Base-by-base conservation (phyloP, 1,139 yeast species). In the Taphrina populina region DNA sequence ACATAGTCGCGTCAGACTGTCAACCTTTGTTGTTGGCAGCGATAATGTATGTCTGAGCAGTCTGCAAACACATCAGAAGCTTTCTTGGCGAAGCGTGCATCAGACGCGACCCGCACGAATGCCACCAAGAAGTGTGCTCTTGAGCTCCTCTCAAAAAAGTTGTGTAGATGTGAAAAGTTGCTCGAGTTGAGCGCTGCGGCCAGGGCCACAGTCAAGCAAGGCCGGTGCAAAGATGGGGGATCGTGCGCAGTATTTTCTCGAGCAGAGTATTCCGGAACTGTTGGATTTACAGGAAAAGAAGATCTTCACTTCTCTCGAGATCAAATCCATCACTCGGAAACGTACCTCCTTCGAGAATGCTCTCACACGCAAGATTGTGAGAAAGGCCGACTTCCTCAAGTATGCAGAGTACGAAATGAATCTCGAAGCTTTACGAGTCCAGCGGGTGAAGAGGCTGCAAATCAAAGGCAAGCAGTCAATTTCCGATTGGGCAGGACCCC, bases 341-440 rank as follows among this genome's bases (percentile, higher is more conserved):
- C 79, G 98, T 71, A 90, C 97, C 0, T 96, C 90, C 70, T 92
- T 88, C 65, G 99, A 94, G 70, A 96, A 92, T 69, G 74, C 96
- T 60, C 79, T 94, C 57, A 80, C 81, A 52, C 88, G 95, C 41
- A 77, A 97, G 69, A 95, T 95, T 1, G 80, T 92, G 19, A 82
- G 78, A 62, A 80, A 88, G 3, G 74, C 80, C 58, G 98, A 92
- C 68, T 94, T 82, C 67, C 67, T 88, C 59, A 78, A 79, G 63
- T 94, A 92, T 68, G 80, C 85, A 44, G 87, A 82, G 60, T 94
- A 84, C 66, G 99, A 94, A 67, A 75, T 71, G 62, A 85, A 84
- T 65, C 77, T 92, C 44, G 96, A 90, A 63, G 81, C 79, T 63
- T 74, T 94, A 58, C 79, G 97, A 62, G 73, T 75, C 62, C 86